Base-by-base conservation (phyloP, 179 eudicot genomes). In the Spergularia azorica region DNA sequence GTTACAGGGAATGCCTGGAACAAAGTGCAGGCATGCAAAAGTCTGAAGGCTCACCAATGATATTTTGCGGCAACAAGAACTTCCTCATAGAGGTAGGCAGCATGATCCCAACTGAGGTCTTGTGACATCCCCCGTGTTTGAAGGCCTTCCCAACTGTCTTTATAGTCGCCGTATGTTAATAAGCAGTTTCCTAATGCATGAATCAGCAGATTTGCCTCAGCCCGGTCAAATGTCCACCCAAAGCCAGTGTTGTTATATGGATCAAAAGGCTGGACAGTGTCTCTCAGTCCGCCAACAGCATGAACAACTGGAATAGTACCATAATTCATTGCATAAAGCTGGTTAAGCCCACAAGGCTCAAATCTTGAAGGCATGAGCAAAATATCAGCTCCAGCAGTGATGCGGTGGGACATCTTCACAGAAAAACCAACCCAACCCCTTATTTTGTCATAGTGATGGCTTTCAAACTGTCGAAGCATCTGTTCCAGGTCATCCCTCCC, bases 401-500 rank as follows among this genome's bases (percentile, higher is more conserved):
- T 95, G 14, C 98, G 83, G 66, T 95, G 99, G 39, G 99, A 95
- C 7, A 83, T 91, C 80, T 86, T 83, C 6, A 95, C 94, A 0
- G 99, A 95, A 75, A 95, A 95, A 0, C 99, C 98, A 0, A 95
- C 98, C 98, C 98, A 93, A 12, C 99, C 98, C 63, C 97, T 78
- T 26, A 85, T 76, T 78, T 84, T 88, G 73, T 90, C 98, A 0
- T 58, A 63, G 71, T 91, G 77, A 73, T 83, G 94, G 59, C 77
- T 64, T 84, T 95, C 98, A n/a, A 89, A 88, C 21, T 83, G 83
- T 79, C 86, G 82, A 12, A 95, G 94, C 91, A 95, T 83, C 66
- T 90, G 87, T 80, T 95, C 99, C 9, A 96, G 83, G 67, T 96
- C 99, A 6, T 80, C 81, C 70, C 98, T 81, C 7, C 99, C 98